Percentiles rank a stretch among this genome's conserved stretches.
Evolutionary conservation across 148 eudicot genomes (phyloP).

Genomic region (Suaeda aralocaspica): DNA sequence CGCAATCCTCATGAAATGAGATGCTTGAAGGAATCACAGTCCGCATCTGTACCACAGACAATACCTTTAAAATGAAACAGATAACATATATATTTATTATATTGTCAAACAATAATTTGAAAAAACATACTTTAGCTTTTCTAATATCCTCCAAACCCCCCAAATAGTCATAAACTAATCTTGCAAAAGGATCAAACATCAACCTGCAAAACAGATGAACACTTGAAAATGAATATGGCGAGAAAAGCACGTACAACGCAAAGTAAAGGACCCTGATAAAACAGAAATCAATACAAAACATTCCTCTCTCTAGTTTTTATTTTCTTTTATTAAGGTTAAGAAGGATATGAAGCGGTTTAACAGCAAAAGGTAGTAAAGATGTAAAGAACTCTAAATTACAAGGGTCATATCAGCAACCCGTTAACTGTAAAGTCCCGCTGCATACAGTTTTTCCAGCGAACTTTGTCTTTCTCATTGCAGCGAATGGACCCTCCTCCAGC

Average conservation of each 20-base stretch:
- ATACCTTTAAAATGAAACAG: constrained; percentile 11
- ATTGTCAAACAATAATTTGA: not conserved
- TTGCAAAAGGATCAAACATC: constrained; percentile 87
- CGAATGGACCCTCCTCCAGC: constrained; percentile 31
- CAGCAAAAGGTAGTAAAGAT: constrained; percentile 17
- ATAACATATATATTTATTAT: not conserved
- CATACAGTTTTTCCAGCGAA: constrained; percentile 84
- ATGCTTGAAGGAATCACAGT: constrained; percentile 55
- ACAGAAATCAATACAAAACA: not conserved
- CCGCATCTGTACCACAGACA: constrained; percentile 47
- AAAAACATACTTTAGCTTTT: constrained; percentile 63
- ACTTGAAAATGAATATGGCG: not conserved
- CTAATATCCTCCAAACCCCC: constrained; percentile 74
- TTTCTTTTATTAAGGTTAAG: not conserved
- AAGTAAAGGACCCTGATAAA: constrained; percentile 1
- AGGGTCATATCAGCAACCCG: constrained; percentile 59
- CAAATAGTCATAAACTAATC: constrained; percentile 65
- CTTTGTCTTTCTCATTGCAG: constrained; percentile 56
- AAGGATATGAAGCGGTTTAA: not conserved
- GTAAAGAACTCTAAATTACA: constrained; percentile 28
- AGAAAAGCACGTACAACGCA: not conserved
- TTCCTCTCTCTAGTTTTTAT: not conserved
- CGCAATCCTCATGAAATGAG: constrained; percentile 76
- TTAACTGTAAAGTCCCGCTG: constrained; percentile 88
- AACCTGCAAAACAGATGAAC: constrained; percentile 34